Evolutionary conservation across 2,329 filamentous ascomycete species (phyloP).

Genomic region (Bipolaris sorokiniana): DNA sequence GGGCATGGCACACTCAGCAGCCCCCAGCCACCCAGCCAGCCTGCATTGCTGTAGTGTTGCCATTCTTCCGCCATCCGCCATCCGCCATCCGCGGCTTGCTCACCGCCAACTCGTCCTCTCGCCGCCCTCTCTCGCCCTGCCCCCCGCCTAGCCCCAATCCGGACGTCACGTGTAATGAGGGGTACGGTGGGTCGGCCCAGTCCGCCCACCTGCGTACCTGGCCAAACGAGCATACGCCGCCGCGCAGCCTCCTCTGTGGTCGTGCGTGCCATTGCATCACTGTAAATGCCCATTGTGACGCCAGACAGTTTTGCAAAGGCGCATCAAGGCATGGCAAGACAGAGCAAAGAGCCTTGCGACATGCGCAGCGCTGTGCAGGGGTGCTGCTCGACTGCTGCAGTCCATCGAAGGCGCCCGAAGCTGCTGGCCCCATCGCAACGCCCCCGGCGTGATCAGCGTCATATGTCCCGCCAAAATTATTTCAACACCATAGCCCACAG

Average conservation of each 20-base stretch:
- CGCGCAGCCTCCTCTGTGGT: background rate
- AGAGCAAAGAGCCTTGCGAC: background rate
- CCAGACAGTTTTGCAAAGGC: background rate
- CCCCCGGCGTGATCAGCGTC: constrained; percentile 28
- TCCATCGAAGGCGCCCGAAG: constrained; percentile 34
- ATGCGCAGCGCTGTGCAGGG: background rate
- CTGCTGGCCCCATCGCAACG: constrained; percentile 27
- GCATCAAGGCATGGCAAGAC: background rate
- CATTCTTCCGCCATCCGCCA: constrained; percentile 6
- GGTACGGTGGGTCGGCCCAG: constrained; percentile 23
- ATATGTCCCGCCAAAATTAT: constrained; percentile 31
- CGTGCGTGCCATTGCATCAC: background rate
- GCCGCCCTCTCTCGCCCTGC: constrained; percentile 1
- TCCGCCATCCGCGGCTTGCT: constrained; percentile 25
- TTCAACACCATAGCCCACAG: constrained; percentile 19
- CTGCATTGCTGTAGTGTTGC: background rate
- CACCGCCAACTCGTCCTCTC: constrained; percentile 41
- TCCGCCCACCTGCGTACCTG: constrained; percentile 4
- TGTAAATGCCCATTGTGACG: background rate
- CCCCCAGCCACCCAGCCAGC: constrained; percentile 35
- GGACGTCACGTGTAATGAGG: constrained; percentile 43
- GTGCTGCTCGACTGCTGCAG: constrained; percentile 15
- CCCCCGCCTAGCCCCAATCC: constrained; percentile 12
- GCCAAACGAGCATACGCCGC: constrained; percentile 4
- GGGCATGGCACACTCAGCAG: constrained; percentile 9